Conservation (phyloP, 371 early-diverging fungal species). For the Rhizopus sp. region DNA sequence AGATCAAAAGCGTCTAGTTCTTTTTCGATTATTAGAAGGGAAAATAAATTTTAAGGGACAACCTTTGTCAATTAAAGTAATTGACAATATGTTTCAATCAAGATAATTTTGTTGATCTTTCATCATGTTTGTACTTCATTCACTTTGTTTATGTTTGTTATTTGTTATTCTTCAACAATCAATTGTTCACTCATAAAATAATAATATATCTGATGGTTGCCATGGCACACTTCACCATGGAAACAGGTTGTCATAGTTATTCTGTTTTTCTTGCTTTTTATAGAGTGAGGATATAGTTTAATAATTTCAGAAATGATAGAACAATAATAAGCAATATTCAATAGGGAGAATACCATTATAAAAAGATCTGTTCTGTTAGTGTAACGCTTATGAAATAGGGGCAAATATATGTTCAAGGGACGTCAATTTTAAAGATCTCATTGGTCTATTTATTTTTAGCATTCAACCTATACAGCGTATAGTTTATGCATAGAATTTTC, state of each 20-base stretch:
- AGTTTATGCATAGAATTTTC: background rate
- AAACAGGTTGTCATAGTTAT: background rate
- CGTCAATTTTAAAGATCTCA: background rate
- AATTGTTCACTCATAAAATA: no score
- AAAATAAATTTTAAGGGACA: constrained; percentile 7
- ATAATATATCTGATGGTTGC: no score
- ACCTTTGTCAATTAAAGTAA: constrained; percentile 23
- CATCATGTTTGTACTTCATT: background rate
- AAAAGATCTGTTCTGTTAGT: background rate
- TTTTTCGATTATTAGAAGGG: background rate
- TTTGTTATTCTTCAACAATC: no score
- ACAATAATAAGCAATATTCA: background rate
- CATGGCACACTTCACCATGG: no score
- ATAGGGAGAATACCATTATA: background rate
- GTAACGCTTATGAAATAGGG: background rate
- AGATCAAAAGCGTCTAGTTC: constrained; percentile 1
- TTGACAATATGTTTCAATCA: constrained; percentile 17
- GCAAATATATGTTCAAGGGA: background rate
- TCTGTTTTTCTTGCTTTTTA: background rate
- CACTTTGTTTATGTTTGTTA: no score
- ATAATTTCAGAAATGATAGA: constrained; percentile 2
- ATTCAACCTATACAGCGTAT: background rate
- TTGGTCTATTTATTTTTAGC: constrained; percentile 3
- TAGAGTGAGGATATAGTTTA: background rate
- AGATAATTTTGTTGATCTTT: constrained; percentile 6